These are phyloP conservation scores for Pythium aquatile DNA, from an alignment of 352 stramenopile genomes.

Conservation along the genomic window DNA sequence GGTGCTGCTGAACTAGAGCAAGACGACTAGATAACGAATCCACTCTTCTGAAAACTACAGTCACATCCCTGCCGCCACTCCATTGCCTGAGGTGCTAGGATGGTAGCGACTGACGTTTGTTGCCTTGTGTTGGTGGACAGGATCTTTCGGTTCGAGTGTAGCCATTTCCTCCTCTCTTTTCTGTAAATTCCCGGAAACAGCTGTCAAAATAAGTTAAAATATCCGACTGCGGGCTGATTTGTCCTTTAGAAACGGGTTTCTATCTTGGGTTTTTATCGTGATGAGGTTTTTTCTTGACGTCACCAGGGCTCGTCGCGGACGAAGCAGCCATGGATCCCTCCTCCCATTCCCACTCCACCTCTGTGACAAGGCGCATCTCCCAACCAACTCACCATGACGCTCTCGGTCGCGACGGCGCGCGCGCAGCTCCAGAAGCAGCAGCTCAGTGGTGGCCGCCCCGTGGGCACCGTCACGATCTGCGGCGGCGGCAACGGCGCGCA, in stretches of 20 bases:
- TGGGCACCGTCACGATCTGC: slow-evolving; percentile 88
- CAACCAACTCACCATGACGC: slow-evolving; percentile 46
- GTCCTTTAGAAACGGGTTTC: not conserved
- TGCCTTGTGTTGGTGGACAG: no score
- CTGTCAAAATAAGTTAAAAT: no score
- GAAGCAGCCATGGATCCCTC: slow-evolving; percentile 14
- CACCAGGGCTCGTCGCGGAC: not conserved
- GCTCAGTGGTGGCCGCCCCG: slow-evolving; percentile 18
- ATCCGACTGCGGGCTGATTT: no score
- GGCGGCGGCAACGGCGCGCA: slow-evolving; percentile 91
- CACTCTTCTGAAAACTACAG: not conserved
- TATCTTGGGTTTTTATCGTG: not conserved
- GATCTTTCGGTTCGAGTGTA: no score
- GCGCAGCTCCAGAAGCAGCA: slow-evolving; percentile 56
- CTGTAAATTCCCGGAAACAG: no score
- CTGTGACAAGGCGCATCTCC: slow-evolving; percentile 16
- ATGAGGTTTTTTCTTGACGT: slow-evolving; percentile 20
- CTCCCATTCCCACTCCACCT: not conserved
- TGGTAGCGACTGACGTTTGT: no score
- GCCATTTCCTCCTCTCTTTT: no score
- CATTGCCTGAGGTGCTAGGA: no score
- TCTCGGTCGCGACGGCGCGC: slow-evolving; percentile 73
- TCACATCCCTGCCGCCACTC: no score
- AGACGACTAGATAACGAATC: not conserved
- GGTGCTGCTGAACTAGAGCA: slow-evolving; percentile 53